Evolutionary conservation across 2,329 filamentous ascomycete genomes (phyloP).

Genomic region (Fusarium xylarioides): DNA sequence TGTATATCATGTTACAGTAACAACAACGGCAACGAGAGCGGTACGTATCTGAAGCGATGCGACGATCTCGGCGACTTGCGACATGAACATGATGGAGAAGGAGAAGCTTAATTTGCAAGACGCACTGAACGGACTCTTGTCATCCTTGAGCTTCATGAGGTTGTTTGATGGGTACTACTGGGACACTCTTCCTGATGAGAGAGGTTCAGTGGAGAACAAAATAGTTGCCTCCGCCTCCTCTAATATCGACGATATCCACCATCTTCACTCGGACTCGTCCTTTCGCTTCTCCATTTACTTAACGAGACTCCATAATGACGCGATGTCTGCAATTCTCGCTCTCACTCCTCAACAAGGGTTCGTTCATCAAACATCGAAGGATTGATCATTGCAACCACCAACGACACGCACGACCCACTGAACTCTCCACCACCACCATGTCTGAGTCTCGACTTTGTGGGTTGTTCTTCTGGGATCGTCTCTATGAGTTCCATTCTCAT

Average conservation of each 20-base stretch:
- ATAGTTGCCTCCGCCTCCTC: slow-evolving; percentile 9
- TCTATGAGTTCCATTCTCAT: neutral
- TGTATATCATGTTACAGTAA: neutral
- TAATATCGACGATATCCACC: slow-evolving; percentile 28
- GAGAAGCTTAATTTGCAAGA: slow-evolving; percentile 24
- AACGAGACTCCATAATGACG: slow-evolving; percentile 30
- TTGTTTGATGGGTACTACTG: slow-evolving; percentile 28
- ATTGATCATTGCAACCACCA: neutral
- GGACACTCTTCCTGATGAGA: neutral
- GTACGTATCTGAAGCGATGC: neutral
- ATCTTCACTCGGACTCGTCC: slow-evolving; percentile 1
- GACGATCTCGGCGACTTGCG: neutral
- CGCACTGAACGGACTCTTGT: neutral
- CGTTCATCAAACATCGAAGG: neutral
- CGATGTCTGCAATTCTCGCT: slow-evolving; percentile 10
- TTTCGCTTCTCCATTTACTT: slow-evolving; percentile 7
- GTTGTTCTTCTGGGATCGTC: neutral
- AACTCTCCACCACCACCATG: slow-evolving; percentile 11
- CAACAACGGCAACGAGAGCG: neutral
- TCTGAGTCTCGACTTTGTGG: neutral
- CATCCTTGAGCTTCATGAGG: slow-evolving; percentile 23
- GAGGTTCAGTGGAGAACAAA: slow-evolving; percentile 22
- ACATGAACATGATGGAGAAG: neutral
- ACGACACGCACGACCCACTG: slow-evolving; percentile 11
- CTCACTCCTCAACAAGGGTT: slow-evolving; percentile 1